phyloP scores from a whole-genome alignment of 768 basidiomycete species.

The Mycena polygramma region DNA sequence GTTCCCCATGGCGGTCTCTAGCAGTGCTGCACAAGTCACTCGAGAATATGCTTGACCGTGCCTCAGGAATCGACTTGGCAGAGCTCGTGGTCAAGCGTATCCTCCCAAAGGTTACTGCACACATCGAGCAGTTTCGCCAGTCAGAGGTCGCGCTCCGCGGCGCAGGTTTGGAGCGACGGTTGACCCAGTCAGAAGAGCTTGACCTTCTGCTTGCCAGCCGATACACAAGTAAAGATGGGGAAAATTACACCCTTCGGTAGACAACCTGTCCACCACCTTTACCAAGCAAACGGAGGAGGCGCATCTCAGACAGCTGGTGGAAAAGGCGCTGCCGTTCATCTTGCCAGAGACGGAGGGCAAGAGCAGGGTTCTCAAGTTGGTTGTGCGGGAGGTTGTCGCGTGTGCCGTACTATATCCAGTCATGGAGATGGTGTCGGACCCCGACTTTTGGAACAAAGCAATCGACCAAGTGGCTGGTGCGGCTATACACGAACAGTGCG shows the following conservation, averaged over 20 bases:
- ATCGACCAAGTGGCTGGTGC: slow-evolving; percentile 86
- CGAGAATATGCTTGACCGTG: slow-evolving; percentile 67
- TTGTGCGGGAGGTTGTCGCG: slow-evolving; percentile 85
- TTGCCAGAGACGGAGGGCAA: slow-evolving; percentile 81
- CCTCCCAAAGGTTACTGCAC: slow-evolving; percentile 89
- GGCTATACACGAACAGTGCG: slow-evolving; percentile 65
- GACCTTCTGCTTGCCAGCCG: slow-evolving; percentile 88
- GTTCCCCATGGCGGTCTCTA: slow-evolving; percentile 89
- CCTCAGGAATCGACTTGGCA: slow-evolving; percentile 75
- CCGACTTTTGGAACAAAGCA: slow-evolving; percentile 96
- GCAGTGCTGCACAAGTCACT: slow-evolving; percentile 77
- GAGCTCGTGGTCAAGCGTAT: slow-evolving; percentile 85
- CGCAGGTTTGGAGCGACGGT: slow-evolving; percentile 81
- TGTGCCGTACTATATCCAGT: slow-evolving; percentile 88
- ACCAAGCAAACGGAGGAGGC: slow-evolving; percentile 92
- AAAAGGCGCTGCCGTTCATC: slow-evolving; percentile 76
- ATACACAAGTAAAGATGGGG: slow-evolving; percentile 75
- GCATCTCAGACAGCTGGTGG: slow-evolving; percentile 81
- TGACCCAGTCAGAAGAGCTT: slow-evolving; percentile 92
- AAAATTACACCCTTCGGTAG: slow-evolving; percentile 87
- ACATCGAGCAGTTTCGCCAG: slow-evolving; percentile 91
- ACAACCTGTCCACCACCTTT: slow-evolving; percentile 89
- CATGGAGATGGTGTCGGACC: slow-evolving; percentile 94
- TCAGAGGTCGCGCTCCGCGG: slow-evolving; percentile 90
- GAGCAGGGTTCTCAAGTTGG: slow-evolving; percentile 78